Conservation (phyloP, 148 eudicot genomes). For the Vaccinium vitisidaea region DNA sequence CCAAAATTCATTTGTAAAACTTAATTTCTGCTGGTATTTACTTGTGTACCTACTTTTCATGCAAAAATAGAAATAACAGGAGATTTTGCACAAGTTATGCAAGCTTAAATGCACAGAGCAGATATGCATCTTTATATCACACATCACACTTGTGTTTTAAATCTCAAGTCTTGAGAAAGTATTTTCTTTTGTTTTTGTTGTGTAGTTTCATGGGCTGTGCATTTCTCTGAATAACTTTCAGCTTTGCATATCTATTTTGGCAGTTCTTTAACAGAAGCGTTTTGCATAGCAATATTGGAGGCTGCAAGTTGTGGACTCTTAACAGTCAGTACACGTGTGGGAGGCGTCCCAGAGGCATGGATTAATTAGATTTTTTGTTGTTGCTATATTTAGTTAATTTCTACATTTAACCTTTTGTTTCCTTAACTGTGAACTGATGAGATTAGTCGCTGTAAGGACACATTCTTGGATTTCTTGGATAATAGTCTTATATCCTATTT, state of each 20-base stretch:
- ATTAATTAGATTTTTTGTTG: neutral
- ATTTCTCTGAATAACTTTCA: constrained; percentile 7
- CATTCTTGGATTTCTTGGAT: neutral
- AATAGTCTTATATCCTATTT: constrained; percentile 1
- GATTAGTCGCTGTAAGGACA: neutral
- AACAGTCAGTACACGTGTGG: constrained; percentile 95
- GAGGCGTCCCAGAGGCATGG: constrained; percentile 96
- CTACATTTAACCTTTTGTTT: neutral
- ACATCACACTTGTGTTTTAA: neutral
- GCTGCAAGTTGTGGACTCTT: constrained; percentile 98
- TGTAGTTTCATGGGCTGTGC: neutral
- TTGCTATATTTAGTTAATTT: constrained; percentile 12
- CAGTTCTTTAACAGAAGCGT: constrained; percentile 97
- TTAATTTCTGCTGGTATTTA: neutral
- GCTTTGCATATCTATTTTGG: constrained; percentile 24
- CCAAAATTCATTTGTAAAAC: neutral
- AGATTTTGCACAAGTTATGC: neutral
- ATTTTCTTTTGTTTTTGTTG: neutral
- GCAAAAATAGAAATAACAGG: neutral
- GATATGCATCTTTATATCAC: neutral
- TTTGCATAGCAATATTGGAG: constrained; percentile 97
- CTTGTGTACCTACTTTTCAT: neutral
- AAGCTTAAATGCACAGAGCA: neutral
- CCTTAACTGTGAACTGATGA: neutral
- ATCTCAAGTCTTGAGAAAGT: neutral